Evolutionary conservation across 805 yeast species (phyloP).

Genomic region (Ogataea chonburiensis): DNA sequence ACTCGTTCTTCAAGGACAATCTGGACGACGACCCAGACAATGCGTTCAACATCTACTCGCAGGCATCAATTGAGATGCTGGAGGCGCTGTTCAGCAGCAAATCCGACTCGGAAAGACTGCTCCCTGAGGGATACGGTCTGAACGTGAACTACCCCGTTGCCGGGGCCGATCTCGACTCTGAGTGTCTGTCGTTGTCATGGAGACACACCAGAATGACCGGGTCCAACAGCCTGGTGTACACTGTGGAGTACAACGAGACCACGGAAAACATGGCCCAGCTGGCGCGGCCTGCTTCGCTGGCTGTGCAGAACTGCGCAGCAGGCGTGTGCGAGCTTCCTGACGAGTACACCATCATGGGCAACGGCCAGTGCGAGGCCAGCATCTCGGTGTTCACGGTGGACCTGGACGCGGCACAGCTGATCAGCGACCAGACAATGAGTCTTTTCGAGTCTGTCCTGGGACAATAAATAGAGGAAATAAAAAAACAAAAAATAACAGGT

Average conservation of each 20-base stretch:
- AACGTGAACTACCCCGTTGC: conserved; percentile 51
- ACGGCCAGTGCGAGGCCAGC: conserved; percentile 40
- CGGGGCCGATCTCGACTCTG: conserved; percentile 36
- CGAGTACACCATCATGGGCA: conserved; percentile 36
- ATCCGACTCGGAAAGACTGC: conserved; percentile 37
- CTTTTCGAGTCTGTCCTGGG: conserved; percentile 19
- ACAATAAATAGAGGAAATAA: conserved; percentile 4
- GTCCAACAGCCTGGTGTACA: conserved; percentile 32
- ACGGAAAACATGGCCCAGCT: conserved; percentile 30
- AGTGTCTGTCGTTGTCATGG: conserved; percentile 43
- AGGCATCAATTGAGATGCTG: conserved; percentile 40
- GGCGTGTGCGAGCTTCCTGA: conserved; percentile 48
- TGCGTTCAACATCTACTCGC: conserved; percentile 46
- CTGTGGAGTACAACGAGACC: conserved; percentile 40
- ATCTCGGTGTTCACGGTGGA: conserved; percentile 50
- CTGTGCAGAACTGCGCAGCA: conserved; percentile 31
- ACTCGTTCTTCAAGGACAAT: conserved; percentile 48
- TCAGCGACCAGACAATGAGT: conserved; percentile 10
- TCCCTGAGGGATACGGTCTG: conserved; percentile 46
- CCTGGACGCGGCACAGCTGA: conserved; percentile 36
- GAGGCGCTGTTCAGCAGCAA: conserved; percentile 37
- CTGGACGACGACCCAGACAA: conserved; percentile 41
- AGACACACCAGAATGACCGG: conserved; percentile 49
- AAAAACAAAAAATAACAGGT: neutral
- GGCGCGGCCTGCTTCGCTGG: conserved; percentile 21